Conservation (phyloP, 441 rosid genomes). For the Lepidium campestre region DNA sequence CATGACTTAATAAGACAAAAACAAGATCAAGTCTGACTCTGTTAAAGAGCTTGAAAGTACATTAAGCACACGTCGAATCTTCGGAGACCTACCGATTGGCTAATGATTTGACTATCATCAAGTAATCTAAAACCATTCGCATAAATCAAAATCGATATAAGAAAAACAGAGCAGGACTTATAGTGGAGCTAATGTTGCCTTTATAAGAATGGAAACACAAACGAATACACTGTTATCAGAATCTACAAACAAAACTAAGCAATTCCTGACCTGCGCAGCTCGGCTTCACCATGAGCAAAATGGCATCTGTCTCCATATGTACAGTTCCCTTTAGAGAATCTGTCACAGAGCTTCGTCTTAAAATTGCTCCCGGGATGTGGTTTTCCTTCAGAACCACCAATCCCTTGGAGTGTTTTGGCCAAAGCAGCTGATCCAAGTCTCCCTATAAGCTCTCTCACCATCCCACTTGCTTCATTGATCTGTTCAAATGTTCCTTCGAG, state of each 20-base stretch:
- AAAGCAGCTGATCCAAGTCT: conserved; percentile 33
- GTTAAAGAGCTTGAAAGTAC: too few species aligned
- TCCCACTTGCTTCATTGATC: conserved; percentile 66
- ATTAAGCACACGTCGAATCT: not conserved
- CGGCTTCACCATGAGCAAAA: conserved; percentile 81
- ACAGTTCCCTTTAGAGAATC: conserved; percentile 66
- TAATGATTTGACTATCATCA: not conserved
- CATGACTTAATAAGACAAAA: not conserved
- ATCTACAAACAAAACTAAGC: not conserved
- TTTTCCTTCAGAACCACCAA: conserved; percentile 29
- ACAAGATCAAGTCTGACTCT: too few species aligned
- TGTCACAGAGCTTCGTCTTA: conserved; percentile 84
- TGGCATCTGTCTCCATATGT: conserved; percentile 82
- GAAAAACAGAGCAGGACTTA: not conserved
- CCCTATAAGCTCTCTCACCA: conserved; percentile 64
- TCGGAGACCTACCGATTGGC: not conserved
- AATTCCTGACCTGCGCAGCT: conserved; percentile 48
- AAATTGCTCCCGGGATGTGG: conserved; percentile 42
- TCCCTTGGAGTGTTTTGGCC: not conserved
- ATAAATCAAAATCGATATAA: not conserved
- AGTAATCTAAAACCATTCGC: not conserved
- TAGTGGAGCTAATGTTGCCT: not conserved
- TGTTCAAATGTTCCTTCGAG: conserved; percentile 82
- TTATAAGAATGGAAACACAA: not conserved
- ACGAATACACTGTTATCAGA: not conserved